These are phyloP conservation scores for Hemisphaericaspora xylanilytica DNA, from an alignment of 1,139 yeast genomes.

Conservation along the genomic window DNA sequence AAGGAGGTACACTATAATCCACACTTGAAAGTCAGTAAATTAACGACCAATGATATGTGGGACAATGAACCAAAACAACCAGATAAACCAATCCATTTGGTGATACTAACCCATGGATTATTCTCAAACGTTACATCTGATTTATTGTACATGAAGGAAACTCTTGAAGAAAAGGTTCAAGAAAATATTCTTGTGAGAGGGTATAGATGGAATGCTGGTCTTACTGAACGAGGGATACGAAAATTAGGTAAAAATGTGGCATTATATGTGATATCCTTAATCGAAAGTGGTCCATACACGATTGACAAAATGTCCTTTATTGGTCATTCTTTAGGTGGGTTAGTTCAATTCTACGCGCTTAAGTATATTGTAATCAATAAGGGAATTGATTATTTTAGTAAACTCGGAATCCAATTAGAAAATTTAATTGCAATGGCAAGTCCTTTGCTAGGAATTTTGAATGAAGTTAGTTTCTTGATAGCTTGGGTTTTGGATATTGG, in stretches of 20 bases:
- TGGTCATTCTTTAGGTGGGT: slow-evolving; percentile 92
- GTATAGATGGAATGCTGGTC: slow-evolving; percentile 77
- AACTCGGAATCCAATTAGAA: slow-evolving; percentile 51
- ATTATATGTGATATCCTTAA: slow-evolving; percentile 59
- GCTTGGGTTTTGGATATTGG: slow-evolving; percentile 84
- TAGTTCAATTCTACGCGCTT: slow-evolving; percentile 84
- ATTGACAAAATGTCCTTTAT: slow-evolving; percentile 74
- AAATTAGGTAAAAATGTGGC: slow-evolving; percentile 79
- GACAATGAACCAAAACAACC: slow-evolving; percentile 41
- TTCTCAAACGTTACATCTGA: slow-evolving; percentile 90
- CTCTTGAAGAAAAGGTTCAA: slow-evolving; percentile 57
- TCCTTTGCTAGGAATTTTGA: slow-evolving; percentile 78
- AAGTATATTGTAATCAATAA: slow-evolving; percentile 63
- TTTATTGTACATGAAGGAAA: slow-evolving; percentile 80
- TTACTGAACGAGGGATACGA: slow-evolving; percentile 85
- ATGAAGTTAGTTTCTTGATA: slow-evolving; percentile 84
- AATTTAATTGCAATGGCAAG: slow-evolving; percentile 83
- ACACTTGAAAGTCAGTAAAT: slow-evolving; percentile 40
- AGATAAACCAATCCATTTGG: slow-evolving; percentile 60
- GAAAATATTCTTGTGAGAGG: slow-evolving; percentile 80
- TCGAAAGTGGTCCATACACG: slow-evolving; percentile 33
- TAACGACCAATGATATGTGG: slow-evolving; percentile 73
- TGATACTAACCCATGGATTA: slow-evolving; percentile 83
- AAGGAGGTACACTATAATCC: slow-evolving; percentile 19
- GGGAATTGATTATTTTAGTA: slow-evolving; percentile 56